A percentile compares a stretch with the other conserved stretches of the same genome.
Evolutionary conservation across 768 basidiomycete species (phyloP).

Genomic region (Cubamyces lactineus): DNA sequence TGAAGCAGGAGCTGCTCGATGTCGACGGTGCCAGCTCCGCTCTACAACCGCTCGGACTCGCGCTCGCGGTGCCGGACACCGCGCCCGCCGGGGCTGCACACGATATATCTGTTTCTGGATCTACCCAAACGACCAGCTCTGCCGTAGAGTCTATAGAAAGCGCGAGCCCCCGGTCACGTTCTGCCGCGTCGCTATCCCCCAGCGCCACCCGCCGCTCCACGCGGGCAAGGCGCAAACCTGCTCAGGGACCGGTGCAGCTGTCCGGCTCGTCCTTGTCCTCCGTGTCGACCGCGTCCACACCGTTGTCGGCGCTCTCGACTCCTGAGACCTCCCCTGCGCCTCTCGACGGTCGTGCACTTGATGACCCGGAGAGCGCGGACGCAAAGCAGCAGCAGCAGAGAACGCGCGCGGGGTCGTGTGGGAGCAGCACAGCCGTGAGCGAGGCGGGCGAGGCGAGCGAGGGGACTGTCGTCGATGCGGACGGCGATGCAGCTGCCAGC

Average conservation of each 20-base stretch:
- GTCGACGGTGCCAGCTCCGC: neutral
- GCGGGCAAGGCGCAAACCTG: conserved; percentile 22
- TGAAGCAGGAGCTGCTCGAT: conserved; percentile 9
- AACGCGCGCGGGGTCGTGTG: conserved; percentile 16
- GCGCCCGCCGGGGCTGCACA: neutral
- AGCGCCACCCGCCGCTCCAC: conserved; percentile 14
- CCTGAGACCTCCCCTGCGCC: conserved; percentile 1
- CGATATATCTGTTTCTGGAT: neutral
- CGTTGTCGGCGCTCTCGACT: conserved; percentile 6
- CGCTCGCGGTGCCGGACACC: conserved; percentile 4
- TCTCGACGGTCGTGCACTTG: neutral
- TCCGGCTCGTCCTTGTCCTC: neutral
- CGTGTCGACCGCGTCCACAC: conserved; percentile 1
- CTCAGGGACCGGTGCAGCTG: conserved; percentile 9
- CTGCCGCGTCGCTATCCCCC: conserved; percentile 4
- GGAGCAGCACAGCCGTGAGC: conserved; percentile 26
- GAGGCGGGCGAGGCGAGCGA: conserved; percentile 22
- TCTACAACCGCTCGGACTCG: conserved; percentile 8
- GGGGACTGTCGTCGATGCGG: conserved; percentile 20
- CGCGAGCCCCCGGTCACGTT: neutral
- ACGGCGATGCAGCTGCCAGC: neutral
- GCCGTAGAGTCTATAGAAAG: too few relatives aligned
- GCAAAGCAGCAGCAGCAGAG: neutral
- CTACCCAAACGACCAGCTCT: neutral
- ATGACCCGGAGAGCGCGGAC: neutral